Evolutionary conservation across 768 basidiomycete genomes (phyloP).

Genomic region (Lyophyllum atratum): DNA sequence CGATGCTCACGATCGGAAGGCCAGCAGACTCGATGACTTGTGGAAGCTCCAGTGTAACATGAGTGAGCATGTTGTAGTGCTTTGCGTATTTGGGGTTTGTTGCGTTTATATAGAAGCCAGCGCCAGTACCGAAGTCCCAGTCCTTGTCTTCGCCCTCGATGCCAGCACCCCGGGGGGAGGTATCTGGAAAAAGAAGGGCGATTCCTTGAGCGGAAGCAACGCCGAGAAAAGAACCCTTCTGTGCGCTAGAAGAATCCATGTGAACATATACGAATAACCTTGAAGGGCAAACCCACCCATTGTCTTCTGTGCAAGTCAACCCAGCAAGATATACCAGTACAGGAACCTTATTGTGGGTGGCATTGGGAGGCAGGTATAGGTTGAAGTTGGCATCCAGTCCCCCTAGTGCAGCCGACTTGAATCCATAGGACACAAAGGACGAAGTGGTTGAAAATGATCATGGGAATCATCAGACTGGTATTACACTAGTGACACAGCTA

Average conservation of each 20-base stretch:
- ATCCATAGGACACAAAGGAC: not conserved
- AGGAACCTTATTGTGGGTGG: slow-evolving; percentile 49
- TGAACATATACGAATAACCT: not conserved
- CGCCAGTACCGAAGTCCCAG: slow-evolving; percentile 95
- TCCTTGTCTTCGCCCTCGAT: slow-evolving; percentile 76
- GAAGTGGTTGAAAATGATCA: not conserved
- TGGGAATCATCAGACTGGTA: not conserved
- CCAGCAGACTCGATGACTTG: slow-evolving; percentile 70
- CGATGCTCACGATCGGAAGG: slow-evolving; percentile 69
- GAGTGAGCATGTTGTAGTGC: slow-evolving; percentile 88
- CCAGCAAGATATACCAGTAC: slow-evolving; percentile 89
- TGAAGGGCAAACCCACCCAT: slow-evolving; percentile 55
- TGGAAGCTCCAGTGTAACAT: slow-evolving; percentile 85
- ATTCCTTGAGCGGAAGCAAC: slow-evolving; percentile 84
- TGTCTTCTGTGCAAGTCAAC: slow-evolving; percentile 90
- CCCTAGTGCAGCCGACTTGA: slow-evolving; percentile 70
- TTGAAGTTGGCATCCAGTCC: slow-evolving; percentile 80
- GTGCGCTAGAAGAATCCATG: slow-evolving; percentile 53
- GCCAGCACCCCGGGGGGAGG: slow-evolving; percentile 90
- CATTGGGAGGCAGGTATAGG: slow-evolving; percentile 77
- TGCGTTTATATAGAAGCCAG: slow-evolving; percentile 96
- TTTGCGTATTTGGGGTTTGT: slow-evolving; percentile 71
- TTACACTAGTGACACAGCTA: slow-evolving; percentile 1
- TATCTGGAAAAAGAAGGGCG: slow-evolving; percentile 94
- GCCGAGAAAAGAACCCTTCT: slow-evolving; percentile 92